phyloP scores from a whole-genome alignment of 2,329 filamentous ascomycete genomes.

The Xylariaceae sp. region DNA sequence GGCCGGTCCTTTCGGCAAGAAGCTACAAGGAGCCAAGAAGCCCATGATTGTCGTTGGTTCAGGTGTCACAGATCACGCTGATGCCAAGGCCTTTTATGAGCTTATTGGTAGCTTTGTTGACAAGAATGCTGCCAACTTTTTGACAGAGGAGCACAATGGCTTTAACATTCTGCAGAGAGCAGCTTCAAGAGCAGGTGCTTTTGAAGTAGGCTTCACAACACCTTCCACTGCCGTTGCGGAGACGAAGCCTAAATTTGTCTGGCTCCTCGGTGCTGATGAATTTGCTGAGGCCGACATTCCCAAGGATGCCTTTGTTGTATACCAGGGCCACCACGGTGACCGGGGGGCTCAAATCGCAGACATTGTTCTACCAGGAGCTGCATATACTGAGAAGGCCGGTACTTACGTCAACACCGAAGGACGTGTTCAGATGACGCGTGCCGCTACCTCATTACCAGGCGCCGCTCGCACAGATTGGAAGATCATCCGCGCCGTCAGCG shows the following conservation, averaged over 20 bases:
- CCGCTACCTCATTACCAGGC: slow-evolving; percentile 86
- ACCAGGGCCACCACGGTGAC: slow-evolving; percentile 98
- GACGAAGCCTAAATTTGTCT: slow-evolving; percentile 91
- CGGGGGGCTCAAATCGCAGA: slow-evolving; percentile 91
- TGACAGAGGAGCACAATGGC: slow-evolving; percentile 91
- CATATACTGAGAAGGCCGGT: slow-evolving; percentile 95
- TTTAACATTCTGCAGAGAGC: slow-evolving; percentile 96
- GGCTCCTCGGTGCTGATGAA: slow-evolving; percentile 96
- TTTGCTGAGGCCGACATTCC: slow-evolving; percentile 84
- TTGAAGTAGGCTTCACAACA: slow-evolving; percentile 92
- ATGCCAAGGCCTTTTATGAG: slow-evolving; percentile 94
- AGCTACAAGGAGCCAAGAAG: slow-evolving; percentile 82
- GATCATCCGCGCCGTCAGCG: slow-evolving; percentile 90
- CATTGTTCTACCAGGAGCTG: slow-evolving; percentile 88
- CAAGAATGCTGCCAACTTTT: slow-evolving; percentile 88
- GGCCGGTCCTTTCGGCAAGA: slow-evolving; percentile 88
- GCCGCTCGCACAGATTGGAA: slow-evolving; percentile 98
- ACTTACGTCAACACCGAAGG: slow-evolving; percentile 99
- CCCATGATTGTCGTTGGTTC: slow-evolving; percentile 98
- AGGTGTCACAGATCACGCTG: slow-evolving; percentile 85
- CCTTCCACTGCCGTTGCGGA: slow-evolving; percentile 81
- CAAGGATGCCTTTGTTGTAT: slow-evolving; percentile 94
- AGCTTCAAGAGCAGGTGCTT: slow-evolving; percentile 90
- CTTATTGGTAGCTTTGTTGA: slow-evolving; percentile 88
- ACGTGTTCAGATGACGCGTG: slow-evolving; percentile 90